Evolutionary conservation across 1,139 yeast species (phyloP), one percentile per base, ranked within the genome.

Genomic region (Suhomyces yuchorum): DNA sequence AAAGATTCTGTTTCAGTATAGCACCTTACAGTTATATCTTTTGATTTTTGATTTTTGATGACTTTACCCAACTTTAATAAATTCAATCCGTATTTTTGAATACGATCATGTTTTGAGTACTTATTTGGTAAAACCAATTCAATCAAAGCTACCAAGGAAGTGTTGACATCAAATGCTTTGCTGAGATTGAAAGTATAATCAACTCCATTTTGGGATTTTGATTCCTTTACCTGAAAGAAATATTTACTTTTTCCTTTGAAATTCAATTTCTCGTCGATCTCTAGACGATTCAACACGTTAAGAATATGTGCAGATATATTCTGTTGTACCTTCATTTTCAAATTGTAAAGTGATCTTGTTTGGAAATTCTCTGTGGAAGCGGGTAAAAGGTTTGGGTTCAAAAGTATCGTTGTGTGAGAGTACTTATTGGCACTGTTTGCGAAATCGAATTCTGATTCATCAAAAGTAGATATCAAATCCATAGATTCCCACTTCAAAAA

Each of bases 171-270:
- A 14, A 44, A 44, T 11, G 7, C 28, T 11, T 36, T 33, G 38
- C 33, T 45, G 9, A 45, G 12, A 12, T 12, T 36, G 12, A 48
- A 33, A 8, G 8, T 28, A 15, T 37, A 47, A 7, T 44, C 50
- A 23, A 32, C 17, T 11, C 47, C 48, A 5, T 35, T 37, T 12
- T 42, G n/a, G 8, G 28, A 44, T 8, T 44, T 43, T 2, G 57
- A 39, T 3, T 40, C 46, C 26, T 52, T 52, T 28, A 62, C 51
- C 23, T 50, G 42, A 30, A 54, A 44, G 40, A 67, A 61, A 52
- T 71, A 68, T 51, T 70, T 70, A 48, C 75, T 70, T 15, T 54
- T 51, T 1, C 73, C 72, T 22, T 58, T 58, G 24, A 67, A 51
- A 2, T 49, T 55, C 11, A 65, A 51, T 8, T 59, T 59, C 4